Conservation (phyloP, 305 asterid genomes). For the Stenogyne calaminthoides region DNA sequence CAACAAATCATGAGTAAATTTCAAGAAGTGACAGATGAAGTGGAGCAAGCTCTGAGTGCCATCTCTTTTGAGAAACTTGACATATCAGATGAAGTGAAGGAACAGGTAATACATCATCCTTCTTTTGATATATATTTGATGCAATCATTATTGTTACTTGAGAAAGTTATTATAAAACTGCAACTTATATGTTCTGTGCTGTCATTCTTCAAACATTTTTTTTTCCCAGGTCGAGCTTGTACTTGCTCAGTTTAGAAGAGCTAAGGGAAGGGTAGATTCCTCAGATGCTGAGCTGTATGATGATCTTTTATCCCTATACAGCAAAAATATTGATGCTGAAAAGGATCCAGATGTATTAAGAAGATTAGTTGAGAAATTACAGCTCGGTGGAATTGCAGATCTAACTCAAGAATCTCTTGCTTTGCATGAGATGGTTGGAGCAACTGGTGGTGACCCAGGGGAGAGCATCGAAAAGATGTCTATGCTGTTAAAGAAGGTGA, state of each 20-base stretch:
- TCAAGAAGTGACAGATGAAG: slow-evolving; percentile 68
- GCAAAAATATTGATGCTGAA: slow-evolving; percentile 41
- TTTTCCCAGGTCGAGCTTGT: slow-evolving; percentile 87
- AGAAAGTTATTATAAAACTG: slow-evolving; percentile 1
- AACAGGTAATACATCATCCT: slow-evolving; percentile 57
- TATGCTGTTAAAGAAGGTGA: slow-evolving; percentile 75
- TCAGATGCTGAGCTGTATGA: slow-evolving; percentile 77
- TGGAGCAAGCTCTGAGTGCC: slow-evolving; percentile 80
- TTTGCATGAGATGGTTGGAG: slow-evolving; percentile 91
- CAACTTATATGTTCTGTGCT: background rate
- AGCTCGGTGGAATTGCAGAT: slow-evolving; percentile 77
- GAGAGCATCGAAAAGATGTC: slow-evolving; percentile 94
- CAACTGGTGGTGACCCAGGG: slow-evolving; percentile 86
- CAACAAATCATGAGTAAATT: slow-evolving; percentile 63
- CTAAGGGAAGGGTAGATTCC: slow-evolving; percentile 86
- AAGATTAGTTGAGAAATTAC: slow-evolving; percentile 76
- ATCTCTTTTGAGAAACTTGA: slow-evolving; percentile 80
- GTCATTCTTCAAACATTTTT: background rate
- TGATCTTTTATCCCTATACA: slow-evolving; percentile 68
- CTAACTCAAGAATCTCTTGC: slow-evolving; percentile 94
- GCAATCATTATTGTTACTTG: slow-evolving; percentile 18
- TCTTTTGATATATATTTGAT: slow-evolving; percentile 18
- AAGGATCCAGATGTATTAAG: slow-evolving; percentile 57
- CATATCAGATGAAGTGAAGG: slow-evolving; percentile 90
- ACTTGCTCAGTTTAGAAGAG: slow-evolving; percentile 92